Conservation (phyloP, 2,329 filamentous ascomycete genomes). For the Venturia oleaginea region DNA sequence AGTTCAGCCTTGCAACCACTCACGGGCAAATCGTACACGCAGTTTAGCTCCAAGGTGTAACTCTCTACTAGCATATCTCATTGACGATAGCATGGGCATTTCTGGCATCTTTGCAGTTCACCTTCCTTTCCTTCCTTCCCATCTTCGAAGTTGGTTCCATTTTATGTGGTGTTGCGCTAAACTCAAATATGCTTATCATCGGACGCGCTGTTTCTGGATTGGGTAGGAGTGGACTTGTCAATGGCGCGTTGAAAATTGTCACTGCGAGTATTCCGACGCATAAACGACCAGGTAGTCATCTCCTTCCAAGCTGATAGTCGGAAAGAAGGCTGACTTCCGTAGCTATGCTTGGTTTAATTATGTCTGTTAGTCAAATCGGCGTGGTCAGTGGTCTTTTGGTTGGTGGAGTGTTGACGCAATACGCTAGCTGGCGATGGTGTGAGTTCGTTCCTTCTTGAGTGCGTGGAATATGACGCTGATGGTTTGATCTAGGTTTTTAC, state of each 20-base stretch:
- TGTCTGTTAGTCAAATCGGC: slow-evolving; percentile 24
- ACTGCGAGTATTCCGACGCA: slow-evolving; percentile 33
- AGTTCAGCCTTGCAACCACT: slow-evolving; percentile 30
- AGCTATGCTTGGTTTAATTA: slow-evolving; percentile 27
- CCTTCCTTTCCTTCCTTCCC: slow-evolving; percentile 14
- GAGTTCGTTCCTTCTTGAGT: background rate
- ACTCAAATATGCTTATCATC: slow-evolving; percentile 45
- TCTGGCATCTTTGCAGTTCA: background rate
- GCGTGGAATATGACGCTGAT: background rate
- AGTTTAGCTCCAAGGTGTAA: slow-evolving; percentile 44
- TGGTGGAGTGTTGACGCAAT: slow-evolving; percentile 17
- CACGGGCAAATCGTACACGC: slow-evolving; percentile 50
- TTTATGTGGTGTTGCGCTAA: slow-evolving; percentile 41
- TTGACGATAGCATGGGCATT: too few species aligned
- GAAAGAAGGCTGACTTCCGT: slow-evolving; percentile 18
- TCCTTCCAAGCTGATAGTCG: slow-evolving; percentile 29
- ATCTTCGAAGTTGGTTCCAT: slow-evolving; percentile 37
- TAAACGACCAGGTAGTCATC: slow-evolving; percentile 23
- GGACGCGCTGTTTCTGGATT: slow-evolving; percentile 47
- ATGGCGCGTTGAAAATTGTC: slow-evolving; percentile 44
- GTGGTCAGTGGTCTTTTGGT: slow-evolving; percentile 34
- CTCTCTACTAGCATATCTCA: slow-evolving; percentile 29
- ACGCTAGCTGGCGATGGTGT: slow-evolving; percentile 18
- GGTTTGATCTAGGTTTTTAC: slow-evolving; percentile 18
- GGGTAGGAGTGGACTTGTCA: slow-evolving; percentile 43